Evolutionary conservation across 164 flowering plant species (phyloP), one percentile per base, ranked within the genome.

Genomic region (Nelumbo lutea): DNA sequence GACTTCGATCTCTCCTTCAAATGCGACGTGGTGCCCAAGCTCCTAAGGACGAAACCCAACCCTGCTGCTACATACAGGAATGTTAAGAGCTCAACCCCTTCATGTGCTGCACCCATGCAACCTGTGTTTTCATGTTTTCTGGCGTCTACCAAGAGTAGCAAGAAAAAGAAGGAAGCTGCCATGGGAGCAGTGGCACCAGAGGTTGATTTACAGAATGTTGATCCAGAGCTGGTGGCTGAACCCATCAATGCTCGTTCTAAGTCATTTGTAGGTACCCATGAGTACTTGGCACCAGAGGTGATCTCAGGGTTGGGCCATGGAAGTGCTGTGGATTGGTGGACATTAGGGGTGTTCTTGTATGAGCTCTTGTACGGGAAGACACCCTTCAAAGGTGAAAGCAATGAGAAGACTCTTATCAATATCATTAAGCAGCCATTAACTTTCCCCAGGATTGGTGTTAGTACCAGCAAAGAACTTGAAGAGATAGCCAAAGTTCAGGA

Each of bases 321-420:
- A 27, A 27, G 27, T 27, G 27, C 27, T 27, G 27, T 27, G 27
- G 27, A 27, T 27, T 27, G 97, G 97, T 92, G 97, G 97, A 87
- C 97, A 1, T 72, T 87, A 9, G 97, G 97, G 52, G 89, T 88
- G 71, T 90, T 92, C 63, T 61, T 92, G 65, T 92, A 83, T 73
- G 98, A 92, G 69, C 70, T 92, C 78, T 10, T 92, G 42, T 88
- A 83, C 53, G 96, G 98, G 4, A 79, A 46, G 15, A 90, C 98
- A 4, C 98, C 98, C 0, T 92, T 92, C 72, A 92, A 85, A 68
- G 96, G 98, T 0, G 93, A 87, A 44, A 89, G 77, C 78, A 92
- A 92, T 71, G 96, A 89, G 84, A 85, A 79, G 57, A 92, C 98
- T 1, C 81, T 92, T 4, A 67, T 81, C 8, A 92, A 90, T 75